Evolutionary conservation across 768 basidiomycete genomes (phyloP).

Genomic region (Leccinum disarticulatum): DNA sequence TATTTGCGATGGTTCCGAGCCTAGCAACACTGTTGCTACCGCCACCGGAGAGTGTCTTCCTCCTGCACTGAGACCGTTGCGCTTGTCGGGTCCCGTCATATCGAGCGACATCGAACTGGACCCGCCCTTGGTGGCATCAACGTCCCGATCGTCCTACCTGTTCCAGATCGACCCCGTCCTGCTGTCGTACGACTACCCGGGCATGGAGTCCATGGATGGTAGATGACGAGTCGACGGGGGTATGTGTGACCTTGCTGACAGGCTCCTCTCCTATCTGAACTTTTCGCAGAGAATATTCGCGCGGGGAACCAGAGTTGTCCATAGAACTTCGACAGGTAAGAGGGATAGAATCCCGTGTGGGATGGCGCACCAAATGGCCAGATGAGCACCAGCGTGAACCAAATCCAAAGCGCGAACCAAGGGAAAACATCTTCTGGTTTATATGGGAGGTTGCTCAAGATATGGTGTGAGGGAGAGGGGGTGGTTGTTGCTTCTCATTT

Average conservation of each 20-base stretch:
- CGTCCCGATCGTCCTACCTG: background rate
- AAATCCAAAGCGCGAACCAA: conserved; percentile 20
- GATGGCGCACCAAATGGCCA: conserved; percentile 12
- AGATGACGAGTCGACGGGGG: conserved; percentile 20
- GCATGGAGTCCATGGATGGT: conserved; percentile 1
- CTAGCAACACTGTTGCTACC: conserved; percentile 3
- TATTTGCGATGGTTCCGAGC: conserved; percentile 6
- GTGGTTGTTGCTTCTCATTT: no score
- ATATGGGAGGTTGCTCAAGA: background rate
- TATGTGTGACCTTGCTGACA: conserved; percentile 13
- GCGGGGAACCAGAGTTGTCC: conserved; percentile 28
- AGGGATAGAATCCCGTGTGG: conserved; percentile 10
- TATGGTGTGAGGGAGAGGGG: no score
- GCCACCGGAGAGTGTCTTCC: conserved; percentile 19
- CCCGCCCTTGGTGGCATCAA: background rate
- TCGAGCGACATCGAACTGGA: background rate
- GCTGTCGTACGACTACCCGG: conserved; percentile 19
- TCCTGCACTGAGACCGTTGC: conserved; percentile 20
- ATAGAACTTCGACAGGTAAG: conserved; percentile 20
- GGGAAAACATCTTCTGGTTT: background rate
- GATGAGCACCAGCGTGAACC: conserved; percentile 17
- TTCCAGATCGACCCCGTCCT: conserved; percentile 31
- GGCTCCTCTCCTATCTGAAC: conserved; percentile 2
- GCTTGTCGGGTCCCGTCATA: conserved; percentile 14
- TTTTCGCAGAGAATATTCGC: conserved; percentile 21